phyloP scores from a whole-genome alignment of 768 basidiomycete genomes.

The Trametes punicea region DNA sequence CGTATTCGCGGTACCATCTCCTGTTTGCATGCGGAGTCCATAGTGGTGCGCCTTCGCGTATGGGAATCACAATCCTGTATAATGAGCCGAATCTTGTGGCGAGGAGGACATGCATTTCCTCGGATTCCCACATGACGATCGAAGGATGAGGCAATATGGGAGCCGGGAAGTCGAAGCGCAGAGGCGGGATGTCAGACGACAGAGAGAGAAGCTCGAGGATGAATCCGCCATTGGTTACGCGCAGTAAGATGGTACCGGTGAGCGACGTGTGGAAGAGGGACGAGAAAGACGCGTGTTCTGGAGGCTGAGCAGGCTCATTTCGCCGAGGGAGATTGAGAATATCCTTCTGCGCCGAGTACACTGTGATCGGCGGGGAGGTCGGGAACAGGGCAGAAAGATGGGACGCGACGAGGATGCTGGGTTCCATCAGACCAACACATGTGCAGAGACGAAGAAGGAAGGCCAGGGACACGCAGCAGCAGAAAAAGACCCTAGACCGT shows the following conservation, averaged over 20 bases:
- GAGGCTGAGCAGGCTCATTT: slow-evolving; percentile 40
- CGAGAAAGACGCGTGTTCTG: slow-evolving; percentile 73
- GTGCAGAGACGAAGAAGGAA: not conserved
- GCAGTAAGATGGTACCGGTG: slow-evolving; percentile 66
- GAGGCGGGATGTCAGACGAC: slow-evolving; percentile 57
- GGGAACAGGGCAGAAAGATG: slow-evolving; percentile 60
- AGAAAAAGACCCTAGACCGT: not conserved
- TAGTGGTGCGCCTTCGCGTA: slow-evolving; percentile 47
- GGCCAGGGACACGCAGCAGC: slow-evolving; percentile 2
- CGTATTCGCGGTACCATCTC: slow-evolving; percentile 66
- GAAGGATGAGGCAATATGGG: slow-evolving; percentile 62
- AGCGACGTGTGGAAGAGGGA: slow-evolving; percentile 51
- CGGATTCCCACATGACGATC: slow-evolving; percentile 46
- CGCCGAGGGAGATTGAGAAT: slow-evolving; percentile 37
- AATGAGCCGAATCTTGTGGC: slow-evolving; percentile 68
- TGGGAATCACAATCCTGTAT: slow-evolving; percentile 66
- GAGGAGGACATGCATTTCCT: slow-evolving; percentile 66
- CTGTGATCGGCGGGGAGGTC: slow-evolving; percentile 44
- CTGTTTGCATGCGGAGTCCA: slow-evolving; percentile 55
- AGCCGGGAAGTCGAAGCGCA: slow-evolving; percentile 78
- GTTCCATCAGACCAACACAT: slow-evolving; percentile 17
- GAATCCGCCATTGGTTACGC: slow-evolving; percentile 69
- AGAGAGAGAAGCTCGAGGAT: slow-evolving; percentile 79
- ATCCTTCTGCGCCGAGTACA: slow-evolving; percentile 60
- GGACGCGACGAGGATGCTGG: slow-evolving; percentile 27